Conservation (phyloP, 2,329 filamentous ascomycete genomes). For the Geosmithia putterillii region DNA sequence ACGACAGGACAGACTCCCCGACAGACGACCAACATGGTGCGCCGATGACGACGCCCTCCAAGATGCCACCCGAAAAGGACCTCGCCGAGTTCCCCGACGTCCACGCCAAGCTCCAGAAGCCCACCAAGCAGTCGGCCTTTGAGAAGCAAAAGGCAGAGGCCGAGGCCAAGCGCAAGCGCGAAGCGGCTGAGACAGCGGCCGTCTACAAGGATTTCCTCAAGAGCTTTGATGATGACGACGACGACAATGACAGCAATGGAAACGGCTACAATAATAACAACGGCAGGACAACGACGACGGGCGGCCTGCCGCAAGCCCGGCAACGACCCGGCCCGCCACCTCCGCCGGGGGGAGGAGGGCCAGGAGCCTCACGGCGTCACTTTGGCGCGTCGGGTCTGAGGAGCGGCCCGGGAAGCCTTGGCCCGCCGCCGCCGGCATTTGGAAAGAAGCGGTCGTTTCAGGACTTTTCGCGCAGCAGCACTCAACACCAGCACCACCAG, state of each 20-base stretch:
- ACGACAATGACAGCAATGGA: slow-evolving; percentile 18
- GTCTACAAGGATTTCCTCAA: slow-evolving; percentile 83
- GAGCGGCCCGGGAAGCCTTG: slow-evolving; percentile 52
- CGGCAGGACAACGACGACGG: background rate
- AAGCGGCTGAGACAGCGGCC: slow-evolving; percentile 77
- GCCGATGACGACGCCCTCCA: no score
- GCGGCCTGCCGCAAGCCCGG: slow-evolving; percentile 5
- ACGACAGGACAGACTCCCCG: no score
- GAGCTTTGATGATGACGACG: slow-evolving; percentile 54
- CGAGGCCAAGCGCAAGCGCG: slow-evolving; percentile 74
- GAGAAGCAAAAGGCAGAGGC: slow-evolving; percentile 82
- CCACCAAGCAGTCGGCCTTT: slow-evolving; percentile 75
- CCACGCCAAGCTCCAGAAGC: slow-evolving; percentile 65
- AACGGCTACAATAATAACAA: no score
- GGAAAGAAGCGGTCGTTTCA: slow-evolving; percentile 41
- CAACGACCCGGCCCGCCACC: slow-evolving; percentile 12
- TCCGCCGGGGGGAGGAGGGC: slow-evolving; percentile 10
- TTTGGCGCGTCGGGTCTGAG: slow-evolving; percentile 45
- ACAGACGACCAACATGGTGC: no score
- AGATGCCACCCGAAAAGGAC: slow-evolving; percentile 36
- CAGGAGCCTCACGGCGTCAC: slow-evolving; percentile 43
- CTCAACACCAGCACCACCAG: slow-evolving; percentile 11
- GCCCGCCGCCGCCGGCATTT: slow-evolving; percentile 35
- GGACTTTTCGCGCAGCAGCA: slow-evolving; percentile 23
- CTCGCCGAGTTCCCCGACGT: slow-evolving; percentile 55